A percentile compares a stretch with the other conserved stretches of the same genome.
phyloP scores from a whole-genome alignment of 2,329 filamentous ascomycete species.

The Rutstroemia sydowiana region DNA sequence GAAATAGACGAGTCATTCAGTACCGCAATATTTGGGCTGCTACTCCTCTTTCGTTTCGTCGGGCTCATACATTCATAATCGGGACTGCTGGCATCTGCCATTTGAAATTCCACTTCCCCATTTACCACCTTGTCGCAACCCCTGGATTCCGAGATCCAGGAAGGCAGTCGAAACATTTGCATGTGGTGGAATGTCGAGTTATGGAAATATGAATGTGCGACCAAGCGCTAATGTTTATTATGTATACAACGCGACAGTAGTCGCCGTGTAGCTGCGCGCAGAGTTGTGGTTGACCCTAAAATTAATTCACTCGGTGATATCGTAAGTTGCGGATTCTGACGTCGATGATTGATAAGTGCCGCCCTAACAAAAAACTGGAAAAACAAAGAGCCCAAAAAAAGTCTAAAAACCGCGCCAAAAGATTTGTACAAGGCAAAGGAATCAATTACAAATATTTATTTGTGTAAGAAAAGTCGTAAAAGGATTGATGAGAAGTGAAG shows the following conservation, averaged over 20 bases:
- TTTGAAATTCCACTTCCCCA: conserved; percentile 37
- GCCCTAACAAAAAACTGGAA: conserved; percentile 1
- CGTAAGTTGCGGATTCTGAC: conserved; percentile 5
- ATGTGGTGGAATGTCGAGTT: conserved; percentile 25
- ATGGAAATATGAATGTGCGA: conserved; percentile 1
- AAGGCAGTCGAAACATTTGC: conserved; percentile 52
- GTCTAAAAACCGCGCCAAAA: neutral
- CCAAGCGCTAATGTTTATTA: neutral
- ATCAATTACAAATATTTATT: conserved; percentile 7
- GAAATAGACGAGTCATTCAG: conserved; percentile 15
- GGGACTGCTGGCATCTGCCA: conserved; percentile 23
- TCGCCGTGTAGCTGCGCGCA: neutral
- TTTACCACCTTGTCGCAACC: conserved; percentile 45
- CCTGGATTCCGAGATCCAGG: conserved; percentile 50
- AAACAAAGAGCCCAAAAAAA: neutral
- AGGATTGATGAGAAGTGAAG: neutral
- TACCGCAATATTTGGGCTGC: conserved; percentile 8
- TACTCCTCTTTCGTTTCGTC: conserved; percentile 25
- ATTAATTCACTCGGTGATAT: conserved; percentile 3
- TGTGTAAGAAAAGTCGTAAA: neutral
- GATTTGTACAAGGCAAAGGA: conserved; percentile 2
- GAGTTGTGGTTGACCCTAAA: neutral
- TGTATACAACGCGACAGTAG: neutral
- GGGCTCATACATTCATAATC: conserved; percentile 18
- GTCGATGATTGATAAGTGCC: conserved; percentile 5